Evolutionary conservation across 495 filamentous ascomycete species (phyloP), one percentile per base, ranked within the genome.

Genomic region (Echria macrotheca): DNA sequence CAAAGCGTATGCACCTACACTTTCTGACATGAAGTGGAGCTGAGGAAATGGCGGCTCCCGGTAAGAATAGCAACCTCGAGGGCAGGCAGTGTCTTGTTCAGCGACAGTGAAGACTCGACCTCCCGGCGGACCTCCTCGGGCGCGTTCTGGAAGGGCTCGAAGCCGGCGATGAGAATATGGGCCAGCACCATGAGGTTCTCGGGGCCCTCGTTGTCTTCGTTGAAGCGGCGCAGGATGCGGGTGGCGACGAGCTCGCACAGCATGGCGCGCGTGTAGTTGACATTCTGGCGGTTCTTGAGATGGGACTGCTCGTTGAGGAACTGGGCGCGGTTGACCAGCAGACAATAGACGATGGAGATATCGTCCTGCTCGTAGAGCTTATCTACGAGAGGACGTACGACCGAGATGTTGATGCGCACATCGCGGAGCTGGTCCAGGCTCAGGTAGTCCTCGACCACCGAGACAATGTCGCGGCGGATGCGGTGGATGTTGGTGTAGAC

Each of bases 11-110:
- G 33, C n/a, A 63, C 70, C 61, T 59, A 73, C 58, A 86, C 77
- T 65, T 79, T 83, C 54, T 83, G 80, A 55, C 80, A 85, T n/a
- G 82, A 76, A 11, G 82, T 79, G 39, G 77, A 78, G 63, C 77
- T 80, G 18, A 87, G 67, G 46, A 88, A 85, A 31, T 71, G 57
- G 53, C 84, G 84, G 49, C 79, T 81, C 61, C 85, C 81, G 2
- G 78, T 81, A 19, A 87, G 69, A 46, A 87, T 85, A 12, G 84
- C 84, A 21, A 88, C 75, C 59, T 88, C 84, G 5, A 88, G 69
- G 8, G 82, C 80, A 1, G 82, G 83, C 19, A 85, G 64, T 36
- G 78, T 86, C 38, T 77, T 69, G 54, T 46, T 84, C 64, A 73
- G 75, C 80, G 4, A 67, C 58, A 12, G 65, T 63, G 7, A 69